Evolutionary conservation across 1,284 basidiomycete genomes (phyloP).

Genomic region (Pseudozyma sp.): DNA sequence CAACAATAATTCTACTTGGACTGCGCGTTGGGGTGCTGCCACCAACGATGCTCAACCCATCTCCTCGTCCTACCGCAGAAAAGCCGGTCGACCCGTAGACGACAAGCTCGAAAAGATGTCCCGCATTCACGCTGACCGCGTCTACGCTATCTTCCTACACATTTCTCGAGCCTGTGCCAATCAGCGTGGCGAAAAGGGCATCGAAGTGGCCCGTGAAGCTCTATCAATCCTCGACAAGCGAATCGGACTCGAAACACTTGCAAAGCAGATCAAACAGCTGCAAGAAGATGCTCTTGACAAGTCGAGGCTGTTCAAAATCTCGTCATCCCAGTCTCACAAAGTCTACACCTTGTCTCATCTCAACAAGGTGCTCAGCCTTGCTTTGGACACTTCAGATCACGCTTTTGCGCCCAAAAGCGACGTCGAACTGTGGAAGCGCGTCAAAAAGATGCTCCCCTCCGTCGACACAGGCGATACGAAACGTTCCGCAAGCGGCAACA

Average conservation of each 20-base stretch:
- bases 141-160: constrained; percentile 13
- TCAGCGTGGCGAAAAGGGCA: background rate
- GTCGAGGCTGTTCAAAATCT: constrained; percentile 21
- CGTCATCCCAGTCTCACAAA: constrained; percentile 15
- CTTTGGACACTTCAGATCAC: constrained; percentile 30
- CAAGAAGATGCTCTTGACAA: background rate
- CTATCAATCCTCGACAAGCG: constrained; percentile 18
- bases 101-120: background rate
- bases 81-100: background rate
- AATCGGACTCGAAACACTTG: constrained; percentile 18
- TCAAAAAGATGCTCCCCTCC: constrained; percentile 21
- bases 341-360: background rate
- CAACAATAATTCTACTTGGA: too few species aligned
- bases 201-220: constrained; percentile 29
- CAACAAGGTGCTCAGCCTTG: constrained; percentile 8
- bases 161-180: constrained; percentile 12
- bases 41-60: background rate
- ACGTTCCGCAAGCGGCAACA: background rate
- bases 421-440: constrained; percentile 37
- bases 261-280: background rate
- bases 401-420: constrained; percentile 33
- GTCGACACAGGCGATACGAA: background rate
- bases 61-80: background rate
- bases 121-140: constrained; percentile 14
- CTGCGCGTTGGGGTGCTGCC: constrained; percentile 4